Evolutionary conservation across 768 basidiomycete species (phyloP).

Genomic region (Saitozyma sp.): DNA sequence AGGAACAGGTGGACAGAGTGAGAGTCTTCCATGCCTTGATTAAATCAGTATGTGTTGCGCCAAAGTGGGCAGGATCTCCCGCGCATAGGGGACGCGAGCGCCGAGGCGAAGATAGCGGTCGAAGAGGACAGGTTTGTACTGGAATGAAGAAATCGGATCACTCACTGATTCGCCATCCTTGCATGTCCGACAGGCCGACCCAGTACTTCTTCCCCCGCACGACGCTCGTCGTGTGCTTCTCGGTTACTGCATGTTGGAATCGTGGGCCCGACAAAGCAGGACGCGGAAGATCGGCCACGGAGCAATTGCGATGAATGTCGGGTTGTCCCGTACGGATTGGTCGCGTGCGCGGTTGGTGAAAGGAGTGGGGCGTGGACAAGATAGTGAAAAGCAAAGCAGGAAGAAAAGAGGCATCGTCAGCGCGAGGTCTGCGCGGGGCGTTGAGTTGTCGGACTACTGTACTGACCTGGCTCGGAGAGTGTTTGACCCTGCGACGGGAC

Average conservation of each 20-base stretch:
- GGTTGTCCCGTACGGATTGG: neutral
- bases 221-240: constrained; percentile 65
- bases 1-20: constrained; percentile 75
- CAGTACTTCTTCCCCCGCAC: constrained; percentile 50
- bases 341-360: neutral
- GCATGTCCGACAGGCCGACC: constrained; percentile 92
- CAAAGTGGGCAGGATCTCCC: no score
- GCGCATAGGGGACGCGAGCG: no score
- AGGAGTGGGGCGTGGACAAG: constrained; percentile 1
- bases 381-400: neutral
- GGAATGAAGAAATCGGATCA: constrained; percentile 34
- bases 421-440: neutral
- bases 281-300: neutral
- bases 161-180: constrained; percentile 98
- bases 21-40: constrained; percentile 92
- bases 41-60: constrained; percentile 1
- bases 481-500: constrained; percentile 44
- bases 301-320: no score
- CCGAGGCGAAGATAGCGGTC: no score
- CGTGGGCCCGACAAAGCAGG: neutral
- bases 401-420: constrained; percentile 12
- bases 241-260: constrained; percentile 55
- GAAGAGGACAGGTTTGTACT: constrained; percentile 1
- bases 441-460: no score
- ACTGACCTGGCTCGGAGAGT: constrained; percentile 50